Base-by-base conservation (phyloP, 2,329 filamentous ascomycete genomes). In the Bipolaris oryzae region DNA sequence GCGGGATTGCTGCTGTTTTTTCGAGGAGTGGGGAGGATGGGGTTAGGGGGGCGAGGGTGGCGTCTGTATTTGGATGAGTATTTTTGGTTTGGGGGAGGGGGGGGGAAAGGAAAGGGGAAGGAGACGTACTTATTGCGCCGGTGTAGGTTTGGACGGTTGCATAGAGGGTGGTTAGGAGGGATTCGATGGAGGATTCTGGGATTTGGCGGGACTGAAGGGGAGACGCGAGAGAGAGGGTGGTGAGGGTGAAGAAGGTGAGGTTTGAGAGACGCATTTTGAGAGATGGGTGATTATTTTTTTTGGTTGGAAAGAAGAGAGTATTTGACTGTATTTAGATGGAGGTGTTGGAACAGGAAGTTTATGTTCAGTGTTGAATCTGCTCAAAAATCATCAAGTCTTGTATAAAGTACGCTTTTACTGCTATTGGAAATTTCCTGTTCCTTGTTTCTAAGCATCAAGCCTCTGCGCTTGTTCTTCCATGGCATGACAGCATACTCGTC, bases 61-160 rank as follows among this genome's bases (percentile, higher is more conserved):
- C 54, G 38, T 68, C 62, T 66, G 7, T 23, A 23, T 21, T 3
- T 5, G 7, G 3, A 4, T 4, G 21, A 6, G 21, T 3, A 1
- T 3, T 23, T 23, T 23, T 23, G 3, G 21, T 23, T 23, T 23
- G 21, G 21, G 9, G 1, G 13, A 28, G 15, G 31, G 35, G 10
- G 13, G 11, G 2, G 20, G 20, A 4, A 21, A 7, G 49, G 15
- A 9, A 31, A 9, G 11, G 37, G 3, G 0, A 28, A 10, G 2
- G 0, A 25, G 6, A 15, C 50, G 35, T 57, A 62, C 59, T 65
- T 53, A 67, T 67, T 11, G 62, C 56, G 35, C 60, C 60, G 5
- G 62, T 65, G 53, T 67, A 66, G 38, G 53, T 54, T 23, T 66
- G 64, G 2, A 67, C 59, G 1, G 63, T 64, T 9, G 63, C 54